A percentile compares a stretch with the other conserved stretches of the same genome.
Conservation (phyloP, 768 basidiomycete genomes). For the Boletus rubescentipes region DNA sequence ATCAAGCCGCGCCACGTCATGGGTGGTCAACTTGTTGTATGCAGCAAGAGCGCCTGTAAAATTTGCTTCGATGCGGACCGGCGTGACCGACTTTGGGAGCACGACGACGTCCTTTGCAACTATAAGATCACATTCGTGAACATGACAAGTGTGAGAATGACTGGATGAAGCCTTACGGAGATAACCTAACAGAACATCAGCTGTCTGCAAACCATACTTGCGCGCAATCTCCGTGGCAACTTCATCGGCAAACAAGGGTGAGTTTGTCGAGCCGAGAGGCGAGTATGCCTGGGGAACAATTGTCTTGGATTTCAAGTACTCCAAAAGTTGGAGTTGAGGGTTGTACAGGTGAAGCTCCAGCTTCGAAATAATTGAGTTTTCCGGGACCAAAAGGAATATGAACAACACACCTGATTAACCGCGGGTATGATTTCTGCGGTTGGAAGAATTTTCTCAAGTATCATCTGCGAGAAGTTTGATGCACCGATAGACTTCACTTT, state of each 20-base stretch:
- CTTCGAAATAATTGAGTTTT: constrained; percentile 31
- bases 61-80: constrained; percentile 63
- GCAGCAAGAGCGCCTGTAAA: constrained; percentile 50
- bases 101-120: constrained; percentile 64
- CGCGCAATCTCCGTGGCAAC: constrained; percentile 57
- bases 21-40: constrained; percentile 42
- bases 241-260: constrained; percentile 65
- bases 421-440: constrained; percentile 67
- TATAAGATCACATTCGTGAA: constrained; percentile 22
- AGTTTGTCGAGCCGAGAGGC: constrained; percentile 69
- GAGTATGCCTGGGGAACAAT: constrained; percentile 81
- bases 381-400: background rate
- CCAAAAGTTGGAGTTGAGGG: constrained; percentile 66
- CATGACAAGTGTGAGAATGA: constrained; percentile 6
- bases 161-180: constrained; percentile 42
- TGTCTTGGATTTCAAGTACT: constrained; percentile 60
- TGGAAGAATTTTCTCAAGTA: constrained; percentile 69
- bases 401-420: constrained; percentile 61
- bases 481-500: constrained; percentile 69
- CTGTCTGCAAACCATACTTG: constrained; percentile 50
- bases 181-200: constrained; percentile 64
- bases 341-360: constrained; percentile 75
- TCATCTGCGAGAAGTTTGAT: constrained; percentile 70
- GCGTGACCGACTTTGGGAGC: constrained; percentile 79
- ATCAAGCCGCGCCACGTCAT: constrained; percentile 58